Conservation (phyloP, 441 rosid genomes). For the Populus trichocarpa region DNA sequence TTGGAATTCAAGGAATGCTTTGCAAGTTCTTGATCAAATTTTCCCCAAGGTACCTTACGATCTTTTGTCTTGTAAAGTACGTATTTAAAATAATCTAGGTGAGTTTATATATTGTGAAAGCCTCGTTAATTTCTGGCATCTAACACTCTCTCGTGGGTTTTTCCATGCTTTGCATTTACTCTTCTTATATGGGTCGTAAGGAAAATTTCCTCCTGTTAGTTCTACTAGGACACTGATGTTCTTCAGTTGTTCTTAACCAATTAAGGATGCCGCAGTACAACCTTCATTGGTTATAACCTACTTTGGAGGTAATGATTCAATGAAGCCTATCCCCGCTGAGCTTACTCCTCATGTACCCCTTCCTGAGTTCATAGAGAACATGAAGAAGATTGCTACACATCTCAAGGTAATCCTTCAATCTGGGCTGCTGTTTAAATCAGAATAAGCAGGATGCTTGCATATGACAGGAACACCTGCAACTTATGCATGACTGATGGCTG, state of each 20-base stretch:
- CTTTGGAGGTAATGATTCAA: slow-evolving; percentile 87
- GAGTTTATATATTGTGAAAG: background rate
- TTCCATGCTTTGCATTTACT: background rate
- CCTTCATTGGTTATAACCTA: slow-evolving; percentile 81
- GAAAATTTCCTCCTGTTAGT: too few relatives aligned
- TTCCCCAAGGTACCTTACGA: slow-evolving; percentile 55
- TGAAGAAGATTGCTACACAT: slow-evolving; percentile 66
- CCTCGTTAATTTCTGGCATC: background rate
- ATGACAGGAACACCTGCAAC: background rate
- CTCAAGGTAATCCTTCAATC: slow-evolving; percentile 45
- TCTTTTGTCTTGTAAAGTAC: background rate
- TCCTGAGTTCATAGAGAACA: slow-evolving; percentile 57
- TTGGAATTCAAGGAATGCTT: slow-evolving; percentile 72
- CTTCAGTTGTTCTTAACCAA: background rate
- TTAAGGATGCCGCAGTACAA: slow-evolving; percentile 54
- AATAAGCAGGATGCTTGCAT: too few relatives aligned
- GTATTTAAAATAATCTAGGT: background rate
- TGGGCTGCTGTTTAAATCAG: background rate
- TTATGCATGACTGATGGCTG: background rate
- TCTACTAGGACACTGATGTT: background rate
- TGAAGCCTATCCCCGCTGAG: slow-evolving; percentile 41
- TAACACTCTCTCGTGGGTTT: background rate
- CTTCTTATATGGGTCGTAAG: too few relatives aligned
- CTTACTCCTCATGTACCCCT: slow-evolving; percentile 71
- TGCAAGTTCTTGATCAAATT: slow-evolving; percentile 52